A percentile compares a stretch with the other conserved stretches of the same genome.
Conservation (phyloP, 106 monocot genomes). For the Ottelia alismoides region DNA sequence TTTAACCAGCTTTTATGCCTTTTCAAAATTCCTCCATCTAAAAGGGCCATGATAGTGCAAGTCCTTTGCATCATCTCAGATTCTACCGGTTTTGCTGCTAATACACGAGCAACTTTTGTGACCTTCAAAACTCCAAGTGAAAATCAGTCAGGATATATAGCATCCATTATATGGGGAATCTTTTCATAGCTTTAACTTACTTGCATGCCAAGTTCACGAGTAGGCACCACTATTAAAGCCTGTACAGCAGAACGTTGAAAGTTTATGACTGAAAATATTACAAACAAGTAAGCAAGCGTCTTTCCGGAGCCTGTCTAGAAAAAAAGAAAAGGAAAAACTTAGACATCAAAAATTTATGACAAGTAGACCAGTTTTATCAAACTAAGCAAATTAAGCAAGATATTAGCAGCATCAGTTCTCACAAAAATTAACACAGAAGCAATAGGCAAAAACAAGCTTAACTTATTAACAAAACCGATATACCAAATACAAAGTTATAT, state of each 20-base stretch:
- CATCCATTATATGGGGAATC: too few species aligned
- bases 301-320: conserved; percentile 98
- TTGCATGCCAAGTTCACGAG: conserved; percentile 99
- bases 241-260: conserved; percentile 69
- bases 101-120: conserved; percentile 77
- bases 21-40: conserved; percentile 93
- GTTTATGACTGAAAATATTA: conserved; percentile 64
- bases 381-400: too few species aligned
- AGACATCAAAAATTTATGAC: too few species aligned
- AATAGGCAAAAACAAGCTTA: too few species aligned
- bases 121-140: conserved; percentile 38
- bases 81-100: conserved; percentile 58
- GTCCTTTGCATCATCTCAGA: too few species aligned
- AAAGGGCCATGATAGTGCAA: conserved; percentile 81
- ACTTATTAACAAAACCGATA: too few species aligned
- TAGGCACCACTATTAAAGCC: conserved; percentile 86
- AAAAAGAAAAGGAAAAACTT: too few species aligned
- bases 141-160: too few species aligned
- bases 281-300: conserved; percentile 81
- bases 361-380: too few species aligned
- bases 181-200: conserved; percentile 33
- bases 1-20: conserved; percentile 90
- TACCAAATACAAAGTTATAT: too few species aligned
- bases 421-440: too few species aligned
- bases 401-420: too few species aligned